Evolutionary conservation across 2,329 filamentous ascomycete species (phyloP).

Genomic region (Parascedosporium putredinis): DNA sequence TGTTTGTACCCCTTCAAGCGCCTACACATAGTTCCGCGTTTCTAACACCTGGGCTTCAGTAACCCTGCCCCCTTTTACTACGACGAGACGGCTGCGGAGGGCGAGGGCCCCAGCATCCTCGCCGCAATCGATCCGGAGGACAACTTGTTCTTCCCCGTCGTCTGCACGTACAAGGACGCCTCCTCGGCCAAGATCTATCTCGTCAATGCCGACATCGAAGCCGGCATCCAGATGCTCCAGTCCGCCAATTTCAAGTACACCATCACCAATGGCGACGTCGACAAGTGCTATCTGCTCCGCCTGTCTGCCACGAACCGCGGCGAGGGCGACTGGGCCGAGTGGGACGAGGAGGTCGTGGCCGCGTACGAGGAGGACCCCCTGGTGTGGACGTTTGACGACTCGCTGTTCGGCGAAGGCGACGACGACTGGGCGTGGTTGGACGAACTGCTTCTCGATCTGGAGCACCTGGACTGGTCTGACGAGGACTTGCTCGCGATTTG

Average conservation of each 20-base stretch:
- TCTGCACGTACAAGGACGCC: background rate
- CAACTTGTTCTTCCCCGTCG: background rate
- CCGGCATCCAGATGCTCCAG: background rate
- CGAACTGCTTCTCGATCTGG: background rate
- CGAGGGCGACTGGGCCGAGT: background rate
- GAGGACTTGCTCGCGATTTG: background rate
- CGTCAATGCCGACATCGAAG: background rate
- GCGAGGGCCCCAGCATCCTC: background rate
- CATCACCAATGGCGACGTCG: background rate
- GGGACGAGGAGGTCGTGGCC: background rate
- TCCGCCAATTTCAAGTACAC: background rate
- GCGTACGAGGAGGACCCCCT: background rate
- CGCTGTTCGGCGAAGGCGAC: background rate
- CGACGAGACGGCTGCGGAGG: background rate
- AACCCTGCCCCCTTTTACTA: background rate
- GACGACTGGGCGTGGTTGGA: background rate
- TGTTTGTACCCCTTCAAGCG: background rate
- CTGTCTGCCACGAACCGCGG: background rate
- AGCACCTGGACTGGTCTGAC: background rate
- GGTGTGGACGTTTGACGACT: background rate
- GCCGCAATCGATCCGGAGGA: background rate
- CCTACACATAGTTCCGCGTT: background rate
- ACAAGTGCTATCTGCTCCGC: background rate
- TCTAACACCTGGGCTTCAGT: background rate
- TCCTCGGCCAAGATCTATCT: background rate